Percentiles rank a stretch among this genome's conserved stretches.
Conservation (phyloP, 73 alveolate genomes). For the Blepharisma japonicum region DNA sequence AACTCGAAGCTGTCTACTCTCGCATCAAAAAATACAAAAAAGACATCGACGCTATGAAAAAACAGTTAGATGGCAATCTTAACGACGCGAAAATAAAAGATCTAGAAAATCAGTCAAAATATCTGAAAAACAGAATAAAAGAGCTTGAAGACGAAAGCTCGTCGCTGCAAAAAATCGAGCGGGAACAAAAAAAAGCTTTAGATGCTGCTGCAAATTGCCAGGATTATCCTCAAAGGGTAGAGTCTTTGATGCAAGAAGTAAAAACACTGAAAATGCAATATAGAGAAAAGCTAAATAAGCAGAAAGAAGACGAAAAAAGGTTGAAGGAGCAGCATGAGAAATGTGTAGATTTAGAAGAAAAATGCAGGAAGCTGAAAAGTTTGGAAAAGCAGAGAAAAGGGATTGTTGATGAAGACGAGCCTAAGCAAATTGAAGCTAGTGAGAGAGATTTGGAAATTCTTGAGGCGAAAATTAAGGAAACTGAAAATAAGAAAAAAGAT, state of each 20-base stretch:
- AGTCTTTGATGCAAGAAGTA: constrained; percentile 12
- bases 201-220: background rate
- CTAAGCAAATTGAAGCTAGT: constrained; percentile 5
- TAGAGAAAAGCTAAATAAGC: background rate
- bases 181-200: constrained; percentile 25
- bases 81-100: constrained; percentile 3
- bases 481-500: background rate
- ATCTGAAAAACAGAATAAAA: constrained; percentile 1
- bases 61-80: constrained; percentile 23
- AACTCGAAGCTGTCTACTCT: constrained; percentile 21
- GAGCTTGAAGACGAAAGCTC: constrained; percentile 3
- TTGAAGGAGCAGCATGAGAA: constrained; percentile 25
- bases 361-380: constrained; percentile 21
- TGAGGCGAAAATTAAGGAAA: background rate
- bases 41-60: constrained; percentile 31
- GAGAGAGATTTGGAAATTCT: constrained; percentile 7
- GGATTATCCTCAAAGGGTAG: background rate
- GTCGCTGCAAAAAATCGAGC: background rate
- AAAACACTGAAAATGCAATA: constrained; percentile 1
- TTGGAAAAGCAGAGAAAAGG: background rate
- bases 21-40: constrained; percentile 21
- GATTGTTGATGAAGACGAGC: constrained; percentile 1
- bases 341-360: constrained; percentile 34
- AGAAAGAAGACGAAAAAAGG: constrained; percentile 12
- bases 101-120: constrained; percentile 21